phyloP scores from a whole-genome alignment of 2,329 filamentous ascomycete species.

The Colletotrichum sojae region DNA sequence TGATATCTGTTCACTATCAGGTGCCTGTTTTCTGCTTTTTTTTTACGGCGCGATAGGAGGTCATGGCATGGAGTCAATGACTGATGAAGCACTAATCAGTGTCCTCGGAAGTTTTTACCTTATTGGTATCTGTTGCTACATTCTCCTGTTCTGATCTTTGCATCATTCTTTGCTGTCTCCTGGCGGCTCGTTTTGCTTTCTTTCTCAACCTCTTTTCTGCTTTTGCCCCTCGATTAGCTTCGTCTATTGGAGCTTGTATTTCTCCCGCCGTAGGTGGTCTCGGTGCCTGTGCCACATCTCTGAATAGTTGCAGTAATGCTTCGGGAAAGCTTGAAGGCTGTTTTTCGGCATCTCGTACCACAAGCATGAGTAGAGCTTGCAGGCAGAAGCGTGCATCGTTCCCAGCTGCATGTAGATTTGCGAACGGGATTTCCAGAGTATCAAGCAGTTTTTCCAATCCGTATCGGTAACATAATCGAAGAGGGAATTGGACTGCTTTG shows the following conservation, averaged over 20 bases:
- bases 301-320: neutral
- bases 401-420: conserved; percentile 44
- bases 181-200: conserved; percentile 11
- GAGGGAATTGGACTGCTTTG: conserved; percentile 45
- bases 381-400: conserved; percentile 49
- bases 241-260: neutral
- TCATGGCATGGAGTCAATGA: too few relatives aligned
- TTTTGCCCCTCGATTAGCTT: conserved; percentile 4
- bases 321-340: neutral
- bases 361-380: conserved; percentile 37
- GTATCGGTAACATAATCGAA: conserved; percentile 44
- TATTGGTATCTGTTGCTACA: neutral
- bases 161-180: neutral
- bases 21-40: too few relatives aligned
- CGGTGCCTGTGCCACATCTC: neutral
- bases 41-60: too few relatives aligned
- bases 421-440: conserved; percentile 41
- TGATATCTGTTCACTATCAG: too few relatives aligned
- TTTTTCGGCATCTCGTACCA: conserved; percentile 18
- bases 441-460: conserved; percentile 43
- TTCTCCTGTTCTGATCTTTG: neutral
- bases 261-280: conserved; percentile 4
- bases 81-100: neutral
- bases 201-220: neutral
- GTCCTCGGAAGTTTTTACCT: neutral